Conservation (phyloP, 768 basidiomycete genomes). For the Sporobolomyces roseus region DNA sequence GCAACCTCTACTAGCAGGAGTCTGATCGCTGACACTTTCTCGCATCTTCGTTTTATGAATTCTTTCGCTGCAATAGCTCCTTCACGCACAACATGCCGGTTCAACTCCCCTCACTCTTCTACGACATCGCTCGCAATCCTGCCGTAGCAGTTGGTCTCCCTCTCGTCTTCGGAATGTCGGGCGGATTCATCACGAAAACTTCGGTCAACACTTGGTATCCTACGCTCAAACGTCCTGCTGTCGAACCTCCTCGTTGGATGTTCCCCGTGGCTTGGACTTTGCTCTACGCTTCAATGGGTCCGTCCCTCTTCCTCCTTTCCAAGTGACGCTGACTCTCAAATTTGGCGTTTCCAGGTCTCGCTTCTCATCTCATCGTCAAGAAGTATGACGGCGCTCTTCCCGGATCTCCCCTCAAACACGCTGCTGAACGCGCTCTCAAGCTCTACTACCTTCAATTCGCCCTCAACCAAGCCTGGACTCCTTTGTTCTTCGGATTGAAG, state of each 20-base stretch:
- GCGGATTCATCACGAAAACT: constrained; percentile 33
- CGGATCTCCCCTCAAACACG: constrained; percentile 8
- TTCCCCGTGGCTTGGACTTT: constrained; percentile 40
- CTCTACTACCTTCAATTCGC: constrained; percentile 42
- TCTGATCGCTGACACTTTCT: too few relatives aligned
- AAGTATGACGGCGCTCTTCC: constrained; percentile 29
- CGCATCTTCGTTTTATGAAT: too few relatives aligned
- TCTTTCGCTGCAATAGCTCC: background rate
- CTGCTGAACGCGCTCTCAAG: constrained; percentile 32
- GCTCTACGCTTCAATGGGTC: constrained; percentile 35
- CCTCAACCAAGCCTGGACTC: constrained; percentile 43
- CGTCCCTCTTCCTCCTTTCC: background rate
- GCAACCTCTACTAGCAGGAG: too few relatives aligned
- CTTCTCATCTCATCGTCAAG: constrained; percentile 37
- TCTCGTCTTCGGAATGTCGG: constrained; percentile 31
- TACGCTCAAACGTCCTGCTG: constrained; percentile 7
- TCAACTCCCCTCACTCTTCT: constrained; percentile 9
- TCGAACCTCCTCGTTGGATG: constrained; percentile 27
- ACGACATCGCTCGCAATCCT: constrained; percentile 3
- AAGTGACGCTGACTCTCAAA: background rate
- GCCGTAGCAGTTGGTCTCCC: constrained; percentile 38
- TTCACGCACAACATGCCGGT: background rate
- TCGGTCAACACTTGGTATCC: constrained; percentile 40
- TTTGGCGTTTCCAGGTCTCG: constrained; percentile 3
- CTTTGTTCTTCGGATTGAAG: constrained; percentile 37